These are phyloP conservation scores for Xenoacremonium recifei DNA, from an alignment of 2,329 filamentous ascomycete genomes.

Conservation along the genomic window DNA sequence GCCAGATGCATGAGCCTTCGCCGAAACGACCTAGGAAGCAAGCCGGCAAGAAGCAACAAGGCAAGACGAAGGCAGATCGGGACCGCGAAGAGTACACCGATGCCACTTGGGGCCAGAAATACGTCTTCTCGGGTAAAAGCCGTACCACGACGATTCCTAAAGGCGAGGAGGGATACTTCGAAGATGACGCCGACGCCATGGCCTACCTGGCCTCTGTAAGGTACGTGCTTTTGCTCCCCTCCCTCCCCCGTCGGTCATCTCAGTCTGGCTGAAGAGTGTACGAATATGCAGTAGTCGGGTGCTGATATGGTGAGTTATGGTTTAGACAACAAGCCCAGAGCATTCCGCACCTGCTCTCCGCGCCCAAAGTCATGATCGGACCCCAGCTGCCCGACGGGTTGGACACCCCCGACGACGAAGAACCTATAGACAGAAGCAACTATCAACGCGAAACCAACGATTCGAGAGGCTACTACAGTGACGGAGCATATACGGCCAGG, in stretches of 20 bases:
- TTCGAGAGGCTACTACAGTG: constrained; percentile 65
- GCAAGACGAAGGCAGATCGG: constrained; percentile 42
- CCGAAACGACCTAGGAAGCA: constrained; percentile 28
- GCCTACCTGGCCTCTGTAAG: constrained; percentile 70
- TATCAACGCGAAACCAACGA: constrained; percentile 52
- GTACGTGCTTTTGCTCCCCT: constrained; percentile 44
- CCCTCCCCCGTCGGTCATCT: constrained; percentile 2
- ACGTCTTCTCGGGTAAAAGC: constrained; percentile 66
- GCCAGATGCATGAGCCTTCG: constrained; percentile 24
- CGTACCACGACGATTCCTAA: constrained; percentile 42
- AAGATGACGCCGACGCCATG: constrained; percentile 65
- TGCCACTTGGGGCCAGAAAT: constrained; percentile 68
- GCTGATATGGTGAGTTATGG: constrained; percentile 54
- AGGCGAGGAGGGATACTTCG: constrained; percentile 63
- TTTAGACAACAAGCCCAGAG: constrained; percentile 70
- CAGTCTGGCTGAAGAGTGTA: constrained; percentile 27
- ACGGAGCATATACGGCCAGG: constrained; percentile 75
- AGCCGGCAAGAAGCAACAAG: constrained; percentile 34
- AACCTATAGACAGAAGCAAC: constrained; percentile 39
- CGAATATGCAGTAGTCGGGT: constrained; percentile 18
- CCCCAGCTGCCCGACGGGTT: constrained; percentile 46
- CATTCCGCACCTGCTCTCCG: constrained; percentile 71
- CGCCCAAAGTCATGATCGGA: constrained; percentile 53
- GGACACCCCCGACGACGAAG: constrained; percentile 25
- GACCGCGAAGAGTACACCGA: too few relatives aligned